A percentile compares a stretch with the other conserved stretches of the same genome.
phyloP scores from a whole-genome alignment of 306 rosid genomes.

The Sesbania bispinosa region DNA sequence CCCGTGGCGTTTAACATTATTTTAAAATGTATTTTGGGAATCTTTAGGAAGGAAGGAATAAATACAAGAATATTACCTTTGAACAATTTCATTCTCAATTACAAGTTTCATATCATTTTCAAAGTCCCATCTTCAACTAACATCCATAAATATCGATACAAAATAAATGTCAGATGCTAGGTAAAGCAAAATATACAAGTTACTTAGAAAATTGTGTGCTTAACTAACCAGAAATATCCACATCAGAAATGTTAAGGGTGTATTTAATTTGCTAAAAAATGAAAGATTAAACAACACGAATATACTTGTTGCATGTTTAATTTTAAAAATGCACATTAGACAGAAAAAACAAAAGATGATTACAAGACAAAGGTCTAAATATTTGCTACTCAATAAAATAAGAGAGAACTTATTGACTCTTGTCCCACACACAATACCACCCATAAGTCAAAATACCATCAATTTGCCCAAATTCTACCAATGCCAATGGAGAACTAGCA shows the following conservation, averaged over 20 bases:
- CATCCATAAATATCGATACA: background rate
- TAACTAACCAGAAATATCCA: background rate
- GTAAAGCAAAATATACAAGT: background rate
- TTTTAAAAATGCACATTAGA: too few relatives aligned
- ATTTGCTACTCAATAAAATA: too few relatives aligned
- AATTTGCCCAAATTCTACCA: background rate
- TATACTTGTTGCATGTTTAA: too few relatives aligned
- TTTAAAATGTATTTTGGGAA: background rate
- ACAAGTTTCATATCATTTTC: conserved; percentile 5
- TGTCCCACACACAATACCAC: too few relatives aligned
- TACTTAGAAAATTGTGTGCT: background rate
- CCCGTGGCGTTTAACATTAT: background rate
- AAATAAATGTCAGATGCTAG: background rate
- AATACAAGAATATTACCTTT: background rate
- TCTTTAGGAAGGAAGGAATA: background rate
- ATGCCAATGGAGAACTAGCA: background rate
- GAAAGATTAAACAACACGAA: background rate
- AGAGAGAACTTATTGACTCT: too few relatives aligned
- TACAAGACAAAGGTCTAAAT: too few relatives aligned
- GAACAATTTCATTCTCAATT: background rate
- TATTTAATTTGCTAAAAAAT: background rate
- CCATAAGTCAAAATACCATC: too few relatives aligned
- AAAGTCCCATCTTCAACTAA: background rate
- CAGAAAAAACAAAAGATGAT: too few relatives aligned
- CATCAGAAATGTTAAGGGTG: background rate